phyloP scores from a whole-genome alignment of 116 monocot genomes.

The Iris pallida region DNA sequence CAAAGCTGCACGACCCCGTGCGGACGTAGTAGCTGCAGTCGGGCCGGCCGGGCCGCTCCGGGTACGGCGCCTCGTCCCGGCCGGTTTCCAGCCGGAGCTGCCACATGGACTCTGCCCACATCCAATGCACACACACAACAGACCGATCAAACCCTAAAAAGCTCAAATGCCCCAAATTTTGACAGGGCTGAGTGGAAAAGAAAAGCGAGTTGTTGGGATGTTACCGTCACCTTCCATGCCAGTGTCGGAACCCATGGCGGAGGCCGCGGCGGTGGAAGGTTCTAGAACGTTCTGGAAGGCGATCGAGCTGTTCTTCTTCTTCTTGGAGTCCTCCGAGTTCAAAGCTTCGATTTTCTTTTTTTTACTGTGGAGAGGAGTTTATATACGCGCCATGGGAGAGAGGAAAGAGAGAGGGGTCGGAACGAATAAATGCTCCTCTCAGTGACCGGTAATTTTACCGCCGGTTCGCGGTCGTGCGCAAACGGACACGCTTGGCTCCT shows the following conservation, averaged over 20 bases:
- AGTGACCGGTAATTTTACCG: too few relatives aligned
- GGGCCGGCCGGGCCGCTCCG: constrained; percentile 70
- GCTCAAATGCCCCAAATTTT: neutral
- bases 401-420: too few relatives aligned
- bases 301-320: too few relatives aligned
- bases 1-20: constrained; percentile 72
- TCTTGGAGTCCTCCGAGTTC: too few relatives aligned
- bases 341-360: too few relatives aligned
- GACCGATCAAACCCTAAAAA: constrained; percentile 5
- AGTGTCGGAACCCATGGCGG: constrained; percentile 6
- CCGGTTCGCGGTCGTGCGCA: too few relatives aligned
- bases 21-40: constrained; percentile 70
- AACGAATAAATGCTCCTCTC: too few relatives aligned
- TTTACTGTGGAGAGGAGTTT: too few relatives aligned
- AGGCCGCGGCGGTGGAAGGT: neutral
- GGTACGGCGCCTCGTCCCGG: constrained; percentile 24
- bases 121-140: constrained; percentile 1
- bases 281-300: neutral
- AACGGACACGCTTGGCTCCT: too few relatives aligned
- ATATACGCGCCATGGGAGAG: too few relatives aligned
- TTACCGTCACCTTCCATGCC: constrained; percentile 16
- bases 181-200: neutral
- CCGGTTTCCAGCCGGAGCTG: constrained; percentile 44
- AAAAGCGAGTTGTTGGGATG: too few relatives aligned
- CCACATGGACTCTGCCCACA: constrained; percentile 56